A percentile compares a stretch with the other conserved stretches of the same genome.
These are phyloP conservation scores for Hypomyces rosellus DNA, from an alignment of 2,329 filamentous ascomycete species.

Conservation along the genomic window DNA sequence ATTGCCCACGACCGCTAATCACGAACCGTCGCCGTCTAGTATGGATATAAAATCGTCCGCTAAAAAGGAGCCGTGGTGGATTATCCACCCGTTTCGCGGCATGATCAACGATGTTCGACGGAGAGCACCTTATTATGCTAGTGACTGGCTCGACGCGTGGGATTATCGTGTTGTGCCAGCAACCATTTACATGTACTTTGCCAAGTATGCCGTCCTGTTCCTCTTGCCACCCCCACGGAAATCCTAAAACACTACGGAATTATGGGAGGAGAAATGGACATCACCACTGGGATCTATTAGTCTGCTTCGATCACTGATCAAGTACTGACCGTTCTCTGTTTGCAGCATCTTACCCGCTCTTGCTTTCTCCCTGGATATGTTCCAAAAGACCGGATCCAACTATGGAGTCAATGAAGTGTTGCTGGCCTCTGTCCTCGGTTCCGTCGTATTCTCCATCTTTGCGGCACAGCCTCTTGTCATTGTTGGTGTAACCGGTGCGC, in stretches of 20 bases:
- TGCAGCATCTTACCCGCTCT: slow-evolving; percentile 75
- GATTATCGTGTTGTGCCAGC: slow-evolving; percentile 84
- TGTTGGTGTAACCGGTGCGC: slow-evolving; percentile 72
- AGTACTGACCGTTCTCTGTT: background rate
- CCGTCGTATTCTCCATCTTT: slow-evolving; percentile 72
- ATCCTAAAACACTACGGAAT: too few species aligned
- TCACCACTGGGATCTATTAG: too few species aligned
- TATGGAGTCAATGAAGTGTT: slow-evolving; percentile 90
- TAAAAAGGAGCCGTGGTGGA: slow-evolving; percentile 56
- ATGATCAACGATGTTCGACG: slow-evolving; percentile 74
- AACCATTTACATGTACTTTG: slow-evolving; percentile 92
- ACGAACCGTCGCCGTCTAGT: too few species aligned
- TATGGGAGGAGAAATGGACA: too few species aligned
- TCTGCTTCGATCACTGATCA: too few species aligned
- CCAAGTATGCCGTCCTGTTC: slow-evolving; percentile 55
- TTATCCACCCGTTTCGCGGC: slow-evolving; percentile 65
- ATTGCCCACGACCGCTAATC: too few species aligned
- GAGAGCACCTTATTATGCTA: slow-evolving; percentile 68
- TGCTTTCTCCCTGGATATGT: slow-evolving; percentile 91
- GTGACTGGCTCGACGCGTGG: slow-evolving; percentile 83
- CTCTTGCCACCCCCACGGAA: background rate
- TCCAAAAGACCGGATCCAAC: slow-evolving; percentile 74
- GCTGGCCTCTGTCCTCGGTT: slow-evolving; percentile 75
- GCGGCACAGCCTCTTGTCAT: slow-evolving; percentile 84
- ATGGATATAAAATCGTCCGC: background rate